A percentile compares a stretch with the other conserved stretches of the same genome.
These are phyloP conservation scores for Saccharomyces paradoxus DNA, from an alignment of 805 yeast genomes.

Conservation along the genomic window DNA sequence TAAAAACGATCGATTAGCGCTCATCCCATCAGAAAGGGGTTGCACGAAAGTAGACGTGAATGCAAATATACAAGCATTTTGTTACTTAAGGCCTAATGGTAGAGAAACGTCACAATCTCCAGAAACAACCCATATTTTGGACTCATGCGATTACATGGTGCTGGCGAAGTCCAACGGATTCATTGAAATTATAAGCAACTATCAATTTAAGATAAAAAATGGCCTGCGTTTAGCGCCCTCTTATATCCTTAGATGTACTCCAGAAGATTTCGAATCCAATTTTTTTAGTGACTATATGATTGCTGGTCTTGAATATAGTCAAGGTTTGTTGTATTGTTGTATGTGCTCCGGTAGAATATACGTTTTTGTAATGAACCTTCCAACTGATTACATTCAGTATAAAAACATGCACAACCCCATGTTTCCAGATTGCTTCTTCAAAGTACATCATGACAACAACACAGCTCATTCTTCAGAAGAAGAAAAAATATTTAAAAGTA, in stretches of 20 bases:
- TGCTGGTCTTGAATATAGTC: slow-evolving; percentile 19
- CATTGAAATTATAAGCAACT: slow-evolving; percentile 23
- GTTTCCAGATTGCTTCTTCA: neutral
- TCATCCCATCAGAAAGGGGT: slow-evolving; percentile 3
- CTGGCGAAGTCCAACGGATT: slow-evolving; percentile 25
- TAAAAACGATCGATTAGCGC: slow-evolving; percentile 8
- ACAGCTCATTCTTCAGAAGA: slow-evolving; percentile 10
- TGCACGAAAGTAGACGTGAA: slow-evolving; percentile 10
- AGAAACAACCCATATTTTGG: slow-evolving; percentile 2
- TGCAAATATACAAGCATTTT: slow-evolving; percentile 18
- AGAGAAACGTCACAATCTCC: slow-evolving; percentile 1
- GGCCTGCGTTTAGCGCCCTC: slow-evolving; percentile 10
- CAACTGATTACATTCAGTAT: slow-evolving; percentile 17
- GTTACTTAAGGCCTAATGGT: slow-evolving; percentile 19
- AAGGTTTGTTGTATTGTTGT: slow-evolving; percentile 23
- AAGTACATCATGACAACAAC: neutral
- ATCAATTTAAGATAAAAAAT: slow-evolving; percentile 11
- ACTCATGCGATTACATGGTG: slow-evolving; percentile 23
- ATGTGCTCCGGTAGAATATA: slow-evolving; percentile 19
- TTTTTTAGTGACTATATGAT: slow-evolving; percentile 10
- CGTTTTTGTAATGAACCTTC: slow-evolving; percentile 22
- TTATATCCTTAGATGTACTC: slow-evolving; percentile 18
- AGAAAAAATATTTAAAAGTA: slow-evolving; percentile 8
- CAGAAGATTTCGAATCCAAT: slow-evolving; percentile 10
- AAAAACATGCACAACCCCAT: slow-evolving; percentile 4